phyloP scores from a whole-genome alignment of 345 rosid species.

The Rhodomyrtus tomentosa region DNA sequence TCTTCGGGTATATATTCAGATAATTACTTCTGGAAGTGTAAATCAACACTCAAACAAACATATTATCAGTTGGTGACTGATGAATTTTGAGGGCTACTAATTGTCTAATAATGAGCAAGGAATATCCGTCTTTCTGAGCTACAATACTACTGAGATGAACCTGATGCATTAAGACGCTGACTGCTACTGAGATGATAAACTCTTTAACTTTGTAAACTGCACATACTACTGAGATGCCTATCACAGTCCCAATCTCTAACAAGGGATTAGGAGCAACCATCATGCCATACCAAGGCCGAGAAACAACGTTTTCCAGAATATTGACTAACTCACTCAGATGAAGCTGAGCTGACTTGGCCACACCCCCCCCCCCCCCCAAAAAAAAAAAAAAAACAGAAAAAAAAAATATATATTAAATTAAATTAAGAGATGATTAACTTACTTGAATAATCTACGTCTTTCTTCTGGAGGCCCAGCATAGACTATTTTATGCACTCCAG shows the following conservation, averaged over 20 bases:
- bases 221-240: not conserved
- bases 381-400: not conserved
- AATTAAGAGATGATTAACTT: conserved; percentile 7
- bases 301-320: not conserved
- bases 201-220: not conserved
- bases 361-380: not conserved
- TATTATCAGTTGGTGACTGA: not conserved
- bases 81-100: not conserved
- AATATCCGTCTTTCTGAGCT: not conserved
- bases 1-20: not conserved
- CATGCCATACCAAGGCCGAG: not conserved
- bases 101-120: not conserved
- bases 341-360: not conserved
- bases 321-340: not conserved
- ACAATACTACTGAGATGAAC: not conserved
- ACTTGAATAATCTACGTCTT: conserved; percentile 83
- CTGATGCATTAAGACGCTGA: not conserved
- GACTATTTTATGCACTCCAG: conserved; percentile 55
- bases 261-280: not conserved
- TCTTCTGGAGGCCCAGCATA: conserved; percentile 90
- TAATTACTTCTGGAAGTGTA: not conserved
- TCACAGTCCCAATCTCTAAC: not conserved
- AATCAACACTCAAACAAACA: not conserved
- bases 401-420: no score
- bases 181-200: not conserved